A percentile compares a stretch with the other conserved stretches of the same genome.
These are phyloP conservation scores for Phytophthora macrochlamydospora DNA, from an alignment of 352 stramenopile species.

Conservation along the genomic window DNA sequence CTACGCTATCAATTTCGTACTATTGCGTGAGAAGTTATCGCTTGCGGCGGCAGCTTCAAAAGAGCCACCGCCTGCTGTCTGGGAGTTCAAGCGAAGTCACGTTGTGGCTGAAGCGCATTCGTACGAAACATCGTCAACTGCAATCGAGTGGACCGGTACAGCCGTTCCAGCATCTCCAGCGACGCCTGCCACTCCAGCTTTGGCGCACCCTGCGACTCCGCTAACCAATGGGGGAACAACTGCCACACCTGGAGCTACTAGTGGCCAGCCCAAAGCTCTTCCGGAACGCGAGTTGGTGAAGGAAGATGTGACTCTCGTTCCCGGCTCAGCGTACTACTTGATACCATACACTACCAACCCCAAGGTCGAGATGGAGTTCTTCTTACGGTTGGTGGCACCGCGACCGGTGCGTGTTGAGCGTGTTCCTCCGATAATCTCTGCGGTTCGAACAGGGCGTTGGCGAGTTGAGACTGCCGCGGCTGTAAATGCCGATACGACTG, in stretches of 20 bases:
- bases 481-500: constrained; percentile 31
- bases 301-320: constrained; percentile 76
- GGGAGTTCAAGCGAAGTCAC: constrained; percentile 71
- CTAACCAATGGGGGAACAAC: constrained; percentile 3
- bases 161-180: constrained; percentile 21
- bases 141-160: constrained; percentile 23
- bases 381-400: constrained; percentile 84
- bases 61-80: constrained; percentile 44
- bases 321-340: constrained; percentile 76
- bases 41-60: constrained; percentile 43
- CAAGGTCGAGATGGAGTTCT: constrained; percentile 91
- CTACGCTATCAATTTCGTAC: constrained; percentile 88
- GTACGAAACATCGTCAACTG: constrained; percentile 35
- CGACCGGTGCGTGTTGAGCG: constrained; percentile 77
- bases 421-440: constrained; percentile 67
- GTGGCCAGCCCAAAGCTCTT: constrained; percentile 35
- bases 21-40: constrained; percentile 71
- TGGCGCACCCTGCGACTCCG: constrained; percentile 28
- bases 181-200: constrained; percentile 23
- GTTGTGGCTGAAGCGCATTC: constrained; percentile 76
- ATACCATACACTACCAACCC: constrained; percentile 81
- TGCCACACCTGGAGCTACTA: not conserved
- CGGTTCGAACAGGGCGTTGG: constrained; percentile 72
- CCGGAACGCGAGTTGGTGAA: constrained; percentile 84
- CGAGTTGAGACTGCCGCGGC: constrained; percentile 44